Evolutionary conservation across 2,329 filamentous ascomycete species (phyloP).

Genomic region (Gremmenia infestans): DNA sequence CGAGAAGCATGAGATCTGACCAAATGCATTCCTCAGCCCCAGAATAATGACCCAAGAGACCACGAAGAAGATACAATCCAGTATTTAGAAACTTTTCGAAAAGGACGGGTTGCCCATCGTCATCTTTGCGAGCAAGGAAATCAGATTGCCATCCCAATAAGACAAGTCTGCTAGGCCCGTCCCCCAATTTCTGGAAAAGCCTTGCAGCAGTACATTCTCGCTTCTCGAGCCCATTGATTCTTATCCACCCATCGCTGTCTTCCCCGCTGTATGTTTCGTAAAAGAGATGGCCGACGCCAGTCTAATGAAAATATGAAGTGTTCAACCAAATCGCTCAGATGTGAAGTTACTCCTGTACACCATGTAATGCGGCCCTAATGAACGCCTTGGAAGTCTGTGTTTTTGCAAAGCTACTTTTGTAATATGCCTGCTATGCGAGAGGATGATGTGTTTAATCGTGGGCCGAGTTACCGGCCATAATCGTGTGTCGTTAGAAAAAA

Average conservation of each 20-base stretch:
- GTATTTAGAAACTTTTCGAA: conserved; percentile 19
- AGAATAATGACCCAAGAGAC: conserved; percentile 1
- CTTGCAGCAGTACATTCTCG: conserved; percentile 25
- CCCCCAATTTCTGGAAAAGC: conserved; percentile 15
- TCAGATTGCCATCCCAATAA: conserved; percentile 18
- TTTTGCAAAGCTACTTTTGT: conserved; percentile 25
- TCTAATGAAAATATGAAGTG: conserved; percentile 30
- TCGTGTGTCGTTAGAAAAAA: conserved; percentile 76
- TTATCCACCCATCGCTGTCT: conserved; percentile 7
- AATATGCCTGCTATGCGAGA: conserved; percentile 22
- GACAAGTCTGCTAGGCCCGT: conserved; percentile 11
- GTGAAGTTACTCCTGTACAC: conserved; percentile 31
- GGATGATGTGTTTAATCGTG: conserved; percentile 21
- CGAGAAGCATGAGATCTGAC: conserved; percentile 18
- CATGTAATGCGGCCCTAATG: conserved; percentile 29
- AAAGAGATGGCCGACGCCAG: conserved; percentile 28
- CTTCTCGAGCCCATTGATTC: conserved; percentile 8
- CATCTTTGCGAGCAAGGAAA: conserved; percentile 15
- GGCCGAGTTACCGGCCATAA: conserved; percentile 22
- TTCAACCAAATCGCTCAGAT: conserved; percentile 33
- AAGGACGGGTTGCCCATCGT: conserved; percentile 12
- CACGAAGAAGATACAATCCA: conserved; percentile 15
- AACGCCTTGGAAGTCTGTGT: conserved; percentile 28
- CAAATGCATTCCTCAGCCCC: conserved; percentile 16
- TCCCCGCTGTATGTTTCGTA: conserved; percentile 20